A percentile compares a stretch with the other conserved stretches of the same genome.
Evolutionary conservation across 2,329 filamentous ascomycete species (phyloP).

Genomic region (Diaporthe eres): DNA sequence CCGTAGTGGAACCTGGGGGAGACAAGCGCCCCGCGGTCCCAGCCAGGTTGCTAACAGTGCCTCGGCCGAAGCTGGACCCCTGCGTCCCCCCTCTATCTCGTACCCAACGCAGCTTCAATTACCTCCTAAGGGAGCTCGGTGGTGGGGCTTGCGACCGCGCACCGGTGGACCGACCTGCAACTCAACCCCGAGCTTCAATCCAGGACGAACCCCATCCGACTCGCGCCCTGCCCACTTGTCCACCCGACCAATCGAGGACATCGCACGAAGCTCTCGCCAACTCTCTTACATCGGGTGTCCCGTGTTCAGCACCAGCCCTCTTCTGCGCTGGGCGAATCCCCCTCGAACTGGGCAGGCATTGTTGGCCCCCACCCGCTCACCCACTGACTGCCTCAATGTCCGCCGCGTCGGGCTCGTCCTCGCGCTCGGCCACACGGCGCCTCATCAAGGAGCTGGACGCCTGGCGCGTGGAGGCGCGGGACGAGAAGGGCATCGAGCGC

Average conservation of each 20-base stretch:
- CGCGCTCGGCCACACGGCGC: conserved; percentile 67
- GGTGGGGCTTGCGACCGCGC: conserved; percentile 1
- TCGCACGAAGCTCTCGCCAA: background rate
- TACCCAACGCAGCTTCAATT: conserved; percentile 25
- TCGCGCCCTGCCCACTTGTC: too few species aligned
- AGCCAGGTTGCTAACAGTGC: conserved; percentile 23
- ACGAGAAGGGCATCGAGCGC: conserved; percentile 70
- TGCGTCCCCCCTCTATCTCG: conserved; percentile 5
- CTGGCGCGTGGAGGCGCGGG: conserved; percentile 63
- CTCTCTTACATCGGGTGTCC: background rate
- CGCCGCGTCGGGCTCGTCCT: conserved; percentile 48
- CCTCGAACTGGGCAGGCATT: background rate
- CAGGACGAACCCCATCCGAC: background rate
- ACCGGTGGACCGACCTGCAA: conserved; percentile 4
- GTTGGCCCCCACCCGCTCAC: background rate
- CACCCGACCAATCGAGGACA: background rate
- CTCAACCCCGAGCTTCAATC: background rate
- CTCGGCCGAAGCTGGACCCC: conserved; percentile 30
- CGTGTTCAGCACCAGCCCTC: conserved; percentile 2
- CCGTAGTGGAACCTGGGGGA: conserved; percentile 29
- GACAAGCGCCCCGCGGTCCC: conserved; percentile 1
- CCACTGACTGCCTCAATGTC: background rate
- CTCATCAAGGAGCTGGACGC: conserved; percentile 71
- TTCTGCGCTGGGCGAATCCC: background rate
- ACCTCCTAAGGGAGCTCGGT: background rate